A percentile compares a stretch with the other conserved stretches of the same genome.
Conservation (phyloP, 345 rosid genomes). For the Citropsis articulata region DNA sequence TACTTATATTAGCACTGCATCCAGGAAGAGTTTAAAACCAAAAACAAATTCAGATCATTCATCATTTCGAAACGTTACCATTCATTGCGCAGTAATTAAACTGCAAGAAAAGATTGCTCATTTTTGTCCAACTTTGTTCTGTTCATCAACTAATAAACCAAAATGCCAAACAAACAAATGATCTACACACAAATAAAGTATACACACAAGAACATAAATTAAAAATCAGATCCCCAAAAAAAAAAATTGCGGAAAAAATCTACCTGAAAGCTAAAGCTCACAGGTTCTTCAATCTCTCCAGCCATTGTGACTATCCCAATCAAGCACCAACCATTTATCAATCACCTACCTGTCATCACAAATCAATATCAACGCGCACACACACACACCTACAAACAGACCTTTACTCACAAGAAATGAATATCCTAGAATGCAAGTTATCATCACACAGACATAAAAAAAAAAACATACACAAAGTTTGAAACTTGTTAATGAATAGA, state of each 20-base stretch:
- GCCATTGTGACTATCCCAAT: conserved; percentile 42
- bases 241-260: neutral
- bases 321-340: conserved; percentile 6
- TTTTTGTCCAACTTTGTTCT: neutral
- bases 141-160: neutral
- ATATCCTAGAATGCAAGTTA: neutral
- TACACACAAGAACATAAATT: neutral
- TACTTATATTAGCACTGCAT: neutral
- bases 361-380: neutral
- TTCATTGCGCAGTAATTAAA: neutral
- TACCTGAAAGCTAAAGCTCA: conserved; percentile 61
- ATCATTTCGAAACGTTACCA: neutral
- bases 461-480: neutral
- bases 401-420: conserved; percentile 7
- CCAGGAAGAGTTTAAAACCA: neutral
- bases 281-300: conserved; percentile 67
- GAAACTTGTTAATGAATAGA: neutral
- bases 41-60: conserved; percentile 6
- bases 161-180: conserved; percentile 6
- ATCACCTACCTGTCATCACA: conserved; percentile 6
- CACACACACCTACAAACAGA: neutral
- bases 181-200: neutral
- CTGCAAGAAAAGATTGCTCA: neutral
- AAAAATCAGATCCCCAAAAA: neutral
- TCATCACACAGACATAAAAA: neutral